Percentiles rank a stretch among this genome's conserved stretches.
Conservation (phyloP, 352 stramenopile species). For the Phytophthora fragariae region DNA sequence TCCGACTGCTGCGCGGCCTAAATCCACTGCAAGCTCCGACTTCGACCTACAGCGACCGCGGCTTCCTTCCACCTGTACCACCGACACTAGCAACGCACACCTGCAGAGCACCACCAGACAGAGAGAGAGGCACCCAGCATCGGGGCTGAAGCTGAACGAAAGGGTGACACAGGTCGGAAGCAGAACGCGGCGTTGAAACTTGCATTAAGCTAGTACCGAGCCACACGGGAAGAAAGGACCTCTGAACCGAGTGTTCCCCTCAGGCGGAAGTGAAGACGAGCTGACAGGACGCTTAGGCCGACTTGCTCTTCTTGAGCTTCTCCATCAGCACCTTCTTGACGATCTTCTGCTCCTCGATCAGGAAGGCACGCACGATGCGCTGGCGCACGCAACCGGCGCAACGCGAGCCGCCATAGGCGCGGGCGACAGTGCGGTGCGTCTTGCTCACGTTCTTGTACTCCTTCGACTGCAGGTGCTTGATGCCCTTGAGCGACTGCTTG, state of each 20-base stretch:
- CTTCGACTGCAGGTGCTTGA: conserved; percentile 84
- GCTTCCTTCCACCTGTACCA: too few relatives aligned
- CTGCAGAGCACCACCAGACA: too few relatives aligned
- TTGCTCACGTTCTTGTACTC: conserved; percentile 87
- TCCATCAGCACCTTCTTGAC: conserved; percentile 99
- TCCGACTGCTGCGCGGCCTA: too few relatives aligned
- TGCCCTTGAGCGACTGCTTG: conserved; percentile 92
- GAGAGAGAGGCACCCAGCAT: too few relatives aligned
- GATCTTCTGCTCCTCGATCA: conserved; percentile 99
- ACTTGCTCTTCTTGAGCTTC: conserved; percentile 91
- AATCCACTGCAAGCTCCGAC: too few relatives aligned
- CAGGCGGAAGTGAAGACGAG: conserved; percentile 7
- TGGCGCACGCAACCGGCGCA: conserved; percentile 95
- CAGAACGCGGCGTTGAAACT: conserved; percentile 41
- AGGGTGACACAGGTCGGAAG: conserved; percentile 18
- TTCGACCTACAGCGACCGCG: too few relatives aligned
- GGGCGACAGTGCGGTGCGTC: conserved; percentile 94
- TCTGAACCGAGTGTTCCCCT: conserved; percentile 14
- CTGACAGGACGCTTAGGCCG: conserved; percentile 51
- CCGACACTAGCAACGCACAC: too few relatives aligned
- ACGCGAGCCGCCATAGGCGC: conserved; percentile 96
- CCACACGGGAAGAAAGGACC: conserved; percentile 46
- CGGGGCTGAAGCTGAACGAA: conserved; percentile 7
- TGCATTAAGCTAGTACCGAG: conserved; percentile 50
- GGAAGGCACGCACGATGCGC: conserved; percentile 97